Percentiles rank a stretch among this genome's conserved stretches.
Conservation (phyloP, 371 early-diverging fungal genomes). For the Mortierella sp. region DNA sequence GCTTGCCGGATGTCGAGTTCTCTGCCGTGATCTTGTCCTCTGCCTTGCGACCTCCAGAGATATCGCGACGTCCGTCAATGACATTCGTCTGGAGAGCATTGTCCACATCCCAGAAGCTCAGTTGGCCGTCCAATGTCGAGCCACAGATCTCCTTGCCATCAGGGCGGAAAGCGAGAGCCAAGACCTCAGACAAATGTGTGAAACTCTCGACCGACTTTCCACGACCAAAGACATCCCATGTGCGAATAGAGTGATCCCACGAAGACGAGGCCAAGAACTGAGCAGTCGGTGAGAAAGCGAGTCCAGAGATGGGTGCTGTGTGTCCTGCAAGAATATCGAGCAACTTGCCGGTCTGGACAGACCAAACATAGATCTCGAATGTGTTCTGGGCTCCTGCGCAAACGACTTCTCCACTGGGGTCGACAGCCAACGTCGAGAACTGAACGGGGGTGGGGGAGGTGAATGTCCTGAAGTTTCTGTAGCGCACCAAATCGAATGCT, state of each 20-base stretch:
- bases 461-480: conserved; percentile 98
- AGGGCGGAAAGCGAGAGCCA: conserved; percentile 91
- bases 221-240: conserved; percentile 97
- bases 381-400: conserved; percentile 96
- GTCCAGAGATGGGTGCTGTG: conserved; percentile 88
- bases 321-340: conserved; percentile 96
- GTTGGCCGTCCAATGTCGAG: conserved; percentile 93
- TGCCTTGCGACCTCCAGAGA: conserved; percentile 88
- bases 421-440: conserved; percentile 93
- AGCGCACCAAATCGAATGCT: conserved; percentile 96
- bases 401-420: conserved; percentile 96
- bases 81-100: conserved; percentile 75
- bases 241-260: conserved; percentile 95
- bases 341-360: conserved; percentile 96
- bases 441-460: conserved; percentile 97
- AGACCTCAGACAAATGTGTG: conserved; percentile 87
- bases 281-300: conserved; percentile 90
- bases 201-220: conserved; percentile 84
- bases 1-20: conserved; percentile 88
- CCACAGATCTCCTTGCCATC: conserved; percentile 92
- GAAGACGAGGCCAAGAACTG: conserved; percentile 87
- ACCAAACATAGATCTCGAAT: conserved; percentile 98
- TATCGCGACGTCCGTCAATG: conserved; percentile 95
- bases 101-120: conserved; percentile 92
- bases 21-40: conserved; percentile 85